A percentile compares a stretch with the other conserved stretches of the same genome.
These are phyloP conservation scores for Diaporthe aspalathi DNA, from an alignment of 2,329 filamentous ascomycete species.

Conservation along the genomic window DNA sequence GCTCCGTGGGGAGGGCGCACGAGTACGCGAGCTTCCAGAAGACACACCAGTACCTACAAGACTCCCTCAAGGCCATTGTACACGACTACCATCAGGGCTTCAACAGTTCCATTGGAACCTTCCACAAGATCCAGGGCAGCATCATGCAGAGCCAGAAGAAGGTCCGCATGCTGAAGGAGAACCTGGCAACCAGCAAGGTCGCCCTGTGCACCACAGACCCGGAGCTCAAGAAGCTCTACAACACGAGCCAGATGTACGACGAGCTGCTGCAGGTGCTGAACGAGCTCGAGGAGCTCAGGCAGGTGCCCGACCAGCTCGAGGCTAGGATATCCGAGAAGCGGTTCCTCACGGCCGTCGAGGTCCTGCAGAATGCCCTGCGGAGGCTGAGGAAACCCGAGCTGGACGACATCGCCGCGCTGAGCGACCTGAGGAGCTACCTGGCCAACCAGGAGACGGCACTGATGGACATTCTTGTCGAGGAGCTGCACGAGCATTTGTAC, in stretches of 20 bases:
- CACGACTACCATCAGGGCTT: constrained; percentile 99
- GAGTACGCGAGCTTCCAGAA: constrained; percentile 87
- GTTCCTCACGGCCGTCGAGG: constrained; percentile 91
- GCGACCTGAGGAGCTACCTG: constrained; percentile 87
- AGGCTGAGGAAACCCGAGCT: constrained; percentile 88
- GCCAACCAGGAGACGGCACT: constrained; percentile 91
- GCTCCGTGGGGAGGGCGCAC: constrained; percentile 90
- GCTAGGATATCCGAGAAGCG: constrained; percentile 96
- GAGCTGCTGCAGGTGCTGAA: constrained; percentile 85
- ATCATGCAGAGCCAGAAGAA: constrained; percentile 89
- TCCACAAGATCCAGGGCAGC: constrained; percentile 97
- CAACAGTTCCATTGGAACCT: constrained; percentile 98
- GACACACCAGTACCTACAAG: constrained; percentile 89
- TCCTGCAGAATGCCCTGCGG: constrained; percentile 86
- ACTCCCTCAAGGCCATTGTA: constrained; percentile 91
- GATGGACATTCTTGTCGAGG: constrained; percentile 96
- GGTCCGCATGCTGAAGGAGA: constrained; percentile 84
- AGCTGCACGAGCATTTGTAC: constrained; percentile 96
- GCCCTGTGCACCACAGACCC: constrained; percentile 88
- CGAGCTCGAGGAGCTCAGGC: constrained; percentile 87
- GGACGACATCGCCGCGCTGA: constrained; percentile 89
- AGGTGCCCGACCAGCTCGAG: constrained; percentile 91
- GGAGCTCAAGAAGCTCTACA: constrained; percentile 89
- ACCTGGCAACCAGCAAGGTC: constrained; percentile 82
- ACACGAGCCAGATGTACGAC: constrained; percentile 89